Percentiles rank a stretch among this genome's conserved stretches.
These are phyloP conservation scores for Xylariaceae sp. DNA, from an alignment of 2,329 filamentous ascomycete species.

Conservation along the genomic window DNA sequence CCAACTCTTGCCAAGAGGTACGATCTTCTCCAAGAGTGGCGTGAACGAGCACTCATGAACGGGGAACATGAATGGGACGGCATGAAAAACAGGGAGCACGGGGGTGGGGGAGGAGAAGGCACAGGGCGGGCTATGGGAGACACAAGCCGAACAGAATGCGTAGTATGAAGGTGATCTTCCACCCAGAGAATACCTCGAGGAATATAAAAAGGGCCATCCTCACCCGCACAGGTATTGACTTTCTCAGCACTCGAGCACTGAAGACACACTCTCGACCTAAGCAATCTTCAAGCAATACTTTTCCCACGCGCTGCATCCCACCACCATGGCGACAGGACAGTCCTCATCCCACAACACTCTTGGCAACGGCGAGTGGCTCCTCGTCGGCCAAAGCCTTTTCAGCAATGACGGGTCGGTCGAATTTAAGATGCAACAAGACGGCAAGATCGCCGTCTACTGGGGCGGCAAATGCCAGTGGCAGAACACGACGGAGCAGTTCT, in stretches of 20 bases:
- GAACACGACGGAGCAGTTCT: constrained; percentile 29
- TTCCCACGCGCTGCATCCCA: not conserved
- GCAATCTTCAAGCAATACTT: not conserved
- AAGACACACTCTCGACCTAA: not conserved
- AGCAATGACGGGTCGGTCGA: constrained; percentile 32
- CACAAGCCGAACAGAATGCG: not conserved
- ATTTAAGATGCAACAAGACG: constrained; percentile 33
- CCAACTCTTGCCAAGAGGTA: not conserved
- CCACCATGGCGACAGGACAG: constrained; percentile 5
- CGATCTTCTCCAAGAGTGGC: not conserved
- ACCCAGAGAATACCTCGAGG: not conserved
- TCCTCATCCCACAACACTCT: constrained; percentile 25
- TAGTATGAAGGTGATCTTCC: no score
- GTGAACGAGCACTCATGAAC: no score
- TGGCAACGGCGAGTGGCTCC: constrained; percentile 34
- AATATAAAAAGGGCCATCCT: constrained; percentile 9
- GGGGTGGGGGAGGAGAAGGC: not conserved
- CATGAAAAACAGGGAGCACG: not conserved
- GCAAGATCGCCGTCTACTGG: constrained; percentile 33
- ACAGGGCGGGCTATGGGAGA: not conserved
- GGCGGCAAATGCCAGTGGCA: constrained; percentile 31
- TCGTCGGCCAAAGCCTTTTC: constrained; percentile 29
- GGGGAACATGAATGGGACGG: no score
- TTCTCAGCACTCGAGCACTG: not conserved
- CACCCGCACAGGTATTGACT: not conserved